Base-by-base conservation (phyloP, 2,329 filamentous ascomycete species). In the Laburnicola sp. region DNA sequence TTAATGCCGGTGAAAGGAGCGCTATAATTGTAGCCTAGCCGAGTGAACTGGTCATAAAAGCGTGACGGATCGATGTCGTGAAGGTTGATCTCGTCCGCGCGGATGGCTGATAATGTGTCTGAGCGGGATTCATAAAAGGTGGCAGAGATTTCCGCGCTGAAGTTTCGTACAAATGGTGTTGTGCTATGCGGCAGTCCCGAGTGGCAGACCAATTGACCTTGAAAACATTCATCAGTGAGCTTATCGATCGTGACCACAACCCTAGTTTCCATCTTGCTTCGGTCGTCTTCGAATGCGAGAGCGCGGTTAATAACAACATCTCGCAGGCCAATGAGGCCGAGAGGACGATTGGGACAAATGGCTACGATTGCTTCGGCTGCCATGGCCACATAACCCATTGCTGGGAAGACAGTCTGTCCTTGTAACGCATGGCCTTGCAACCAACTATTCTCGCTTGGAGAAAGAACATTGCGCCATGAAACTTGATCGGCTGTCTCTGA, bases 371-470 rank as follows among this genome's bases (percentile, higher is more conserved):
- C 59, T 27, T 64, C 59, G 2, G 53, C 32, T 1, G 69, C 72
- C 65, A 78, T 76, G n/a, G 69, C 64, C 1, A 78, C 48, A 48
- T 76, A 79, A 0, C 69, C 77, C 1, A 76, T 73, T 2, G 62
- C 73, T 0, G 79, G 79, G 36, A 78, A 78, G 1, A 80, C 62
- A 3, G 73, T 60, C n/a, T 74, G 65, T 0, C 58, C 58, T 32
- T 63, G 54, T 23, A 63, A 21, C 11, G 23, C n/a, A 48, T 63
- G 60, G 3, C 55, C 58, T 7, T 37, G 3, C 3, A 63, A 10
- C 60, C 60, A 63, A 5, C 22, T 25, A 21, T 53, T 43, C 38
- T 61, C 55, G 4, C 37, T 34, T 5, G 44, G 28, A 3, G n/a
- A 23, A 4, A 63, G 45, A 6, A 57, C 31, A 38, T 63, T 63